Percentiles rank a stretch among this genome's conserved stretches.
These are phyloP conservation scores for Phytophthora meadii DNA, from an alignment of 352 stramenopile genomes.

Conservation along the genomic window DNA sequence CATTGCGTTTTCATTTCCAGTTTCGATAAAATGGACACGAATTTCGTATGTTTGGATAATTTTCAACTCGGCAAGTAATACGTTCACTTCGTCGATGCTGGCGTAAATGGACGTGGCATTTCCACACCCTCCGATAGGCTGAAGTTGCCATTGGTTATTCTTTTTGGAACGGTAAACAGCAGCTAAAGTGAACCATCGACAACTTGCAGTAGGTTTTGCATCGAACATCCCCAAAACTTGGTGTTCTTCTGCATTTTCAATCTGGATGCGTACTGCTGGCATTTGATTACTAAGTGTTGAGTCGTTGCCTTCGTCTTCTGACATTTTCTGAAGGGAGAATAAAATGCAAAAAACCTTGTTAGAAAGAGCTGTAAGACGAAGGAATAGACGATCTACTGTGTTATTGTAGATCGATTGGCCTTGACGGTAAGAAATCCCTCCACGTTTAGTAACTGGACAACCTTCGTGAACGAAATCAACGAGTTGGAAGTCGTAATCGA, in stretches of 20 bases:
- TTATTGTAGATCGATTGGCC: constrained; percentile 53
- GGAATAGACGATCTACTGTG: constrained; percentile 58
- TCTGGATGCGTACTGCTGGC: constrained; percentile 39
- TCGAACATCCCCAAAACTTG: constrained; percentile 63
- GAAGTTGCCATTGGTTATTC: constrained; percentile 53
- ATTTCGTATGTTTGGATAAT: constrained; percentile 77
- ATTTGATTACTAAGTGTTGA: not conserved
- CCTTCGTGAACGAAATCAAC: constrained; percentile 70
- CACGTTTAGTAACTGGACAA: constrained; percentile 42
- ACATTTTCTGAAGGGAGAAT: constrained; percentile 53
- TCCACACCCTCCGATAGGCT: constrained; percentile 49
- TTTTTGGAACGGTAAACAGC: constrained; percentile 65
- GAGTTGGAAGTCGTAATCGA: constrained; percentile 70
- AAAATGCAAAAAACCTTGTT: constrained; percentile 61
- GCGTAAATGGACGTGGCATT: constrained; percentile 57
- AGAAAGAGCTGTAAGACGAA: constrained; percentile 44
- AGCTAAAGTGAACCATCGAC: constrained; percentile 60
- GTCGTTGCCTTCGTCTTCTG: constrained; percentile 23
- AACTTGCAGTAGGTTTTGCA: constrained; percentile 26
- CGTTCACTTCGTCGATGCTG: constrained; percentile 62
- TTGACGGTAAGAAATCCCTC: constrained; percentile 45
- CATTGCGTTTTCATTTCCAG: constrained; percentile 1
- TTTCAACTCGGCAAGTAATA: constrained; percentile 45
- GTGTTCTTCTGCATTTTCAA: constrained; percentile 61
- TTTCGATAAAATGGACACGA: constrained; percentile 40